phyloP scores from a whole-genome alignment of 1,284 basidiomycete genomes.

The Lignosus rhinocerotis region DNA sequence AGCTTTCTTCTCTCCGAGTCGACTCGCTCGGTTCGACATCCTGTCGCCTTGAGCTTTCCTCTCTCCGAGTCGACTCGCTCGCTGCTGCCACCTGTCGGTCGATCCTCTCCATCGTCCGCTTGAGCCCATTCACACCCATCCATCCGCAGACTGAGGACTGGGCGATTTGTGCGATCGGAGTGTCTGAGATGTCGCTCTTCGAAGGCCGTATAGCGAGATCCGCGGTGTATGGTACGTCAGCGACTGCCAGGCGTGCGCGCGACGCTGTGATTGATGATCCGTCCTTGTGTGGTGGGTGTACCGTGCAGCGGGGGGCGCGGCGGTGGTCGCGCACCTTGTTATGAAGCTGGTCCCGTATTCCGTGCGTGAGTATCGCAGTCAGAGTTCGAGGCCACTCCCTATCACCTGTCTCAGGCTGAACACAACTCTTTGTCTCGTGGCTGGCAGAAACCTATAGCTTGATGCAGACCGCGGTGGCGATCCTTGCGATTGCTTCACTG shows the following conservation, averaged over 20 bases:
- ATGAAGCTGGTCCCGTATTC: slow-evolving; percentile 23
- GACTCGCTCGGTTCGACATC: too few relatives aligned
- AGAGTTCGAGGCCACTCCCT: background rate
- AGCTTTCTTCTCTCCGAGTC: too few relatives aligned
- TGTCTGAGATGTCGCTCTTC: slow-evolving; percentile 17
- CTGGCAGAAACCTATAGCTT: slow-evolving; percentile 62
- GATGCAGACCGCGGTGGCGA: slow-evolving; percentile 71
- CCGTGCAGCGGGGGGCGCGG: slow-evolving; percentile 15
- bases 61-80: too few relatives aligned
- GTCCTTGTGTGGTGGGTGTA: background rate
- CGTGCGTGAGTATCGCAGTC: slow-evolving; percentile 19
- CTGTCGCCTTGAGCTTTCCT: too few relatives aligned
- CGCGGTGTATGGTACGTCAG: slow-evolving; percentile 19
- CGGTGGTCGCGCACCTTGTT: slow-evolving; percentile 22
- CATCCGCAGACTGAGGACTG: background rate
- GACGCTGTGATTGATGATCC: background rate
- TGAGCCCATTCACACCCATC: background rate
- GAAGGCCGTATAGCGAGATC: slow-evolving; percentile 16
- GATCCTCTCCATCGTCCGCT: background rate
- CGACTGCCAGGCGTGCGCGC: background rate
- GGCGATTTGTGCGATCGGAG: too few relatives aligned
- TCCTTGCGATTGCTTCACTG: slow-evolving; percentile 60
- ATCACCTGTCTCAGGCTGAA: background rate
- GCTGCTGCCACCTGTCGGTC: too few relatives aligned
- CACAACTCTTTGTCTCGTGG: background rate